Conservation (phyloP, 1,284 basidiomycete species). For the Cutaneotrichosporon dermatis region DNA sequence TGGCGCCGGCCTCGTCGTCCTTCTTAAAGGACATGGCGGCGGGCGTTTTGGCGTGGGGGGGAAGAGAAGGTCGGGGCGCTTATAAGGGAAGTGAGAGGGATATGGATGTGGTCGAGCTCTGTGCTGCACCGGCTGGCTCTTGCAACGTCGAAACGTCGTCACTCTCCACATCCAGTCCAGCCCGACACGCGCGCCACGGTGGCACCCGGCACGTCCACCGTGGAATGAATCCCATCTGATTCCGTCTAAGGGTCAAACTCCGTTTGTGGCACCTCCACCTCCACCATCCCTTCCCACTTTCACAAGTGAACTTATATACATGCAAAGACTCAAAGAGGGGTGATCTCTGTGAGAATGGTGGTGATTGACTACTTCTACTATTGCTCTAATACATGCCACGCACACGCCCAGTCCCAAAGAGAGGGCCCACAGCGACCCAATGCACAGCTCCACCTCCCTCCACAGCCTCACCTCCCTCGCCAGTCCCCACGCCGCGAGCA, state of each 20-base stretch:
- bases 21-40: conserved; percentile 68
- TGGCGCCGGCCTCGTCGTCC: conserved; percentile 76
- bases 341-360: too few species aligned
- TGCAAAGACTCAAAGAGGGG: too few species aligned
- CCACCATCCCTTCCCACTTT: too few species aligned
- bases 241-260: conserved; percentile 5
- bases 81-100: not conserved
- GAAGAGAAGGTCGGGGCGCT: not conserved
- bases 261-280: conserved; percentile 1
- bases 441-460: conserved; percentile 34
- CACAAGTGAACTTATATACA: too few species aligned
- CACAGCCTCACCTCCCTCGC: conserved; percentile 27
- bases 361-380: not conserved
- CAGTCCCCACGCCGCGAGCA: conserved; percentile 17
- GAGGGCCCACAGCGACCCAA: conserved; percentile 25
- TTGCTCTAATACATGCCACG: conserved; percentile 31
- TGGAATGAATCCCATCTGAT: not conserved
- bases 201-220: not conserved
- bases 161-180: not conserved
- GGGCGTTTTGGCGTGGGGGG: conserved; percentile 1
- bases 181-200: conserved; percentile 1
- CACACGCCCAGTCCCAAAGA: conserved; percentile 28
- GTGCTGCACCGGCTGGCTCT: too few species aligned
- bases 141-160: too few species aligned
- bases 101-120: not conserved